Percentiles rank a stretch among this genome's conserved stretches.
phyloP scores from a whole-genome alignment of 768 basidiomycete species.

The Agaricus subrufescens region DNA sequence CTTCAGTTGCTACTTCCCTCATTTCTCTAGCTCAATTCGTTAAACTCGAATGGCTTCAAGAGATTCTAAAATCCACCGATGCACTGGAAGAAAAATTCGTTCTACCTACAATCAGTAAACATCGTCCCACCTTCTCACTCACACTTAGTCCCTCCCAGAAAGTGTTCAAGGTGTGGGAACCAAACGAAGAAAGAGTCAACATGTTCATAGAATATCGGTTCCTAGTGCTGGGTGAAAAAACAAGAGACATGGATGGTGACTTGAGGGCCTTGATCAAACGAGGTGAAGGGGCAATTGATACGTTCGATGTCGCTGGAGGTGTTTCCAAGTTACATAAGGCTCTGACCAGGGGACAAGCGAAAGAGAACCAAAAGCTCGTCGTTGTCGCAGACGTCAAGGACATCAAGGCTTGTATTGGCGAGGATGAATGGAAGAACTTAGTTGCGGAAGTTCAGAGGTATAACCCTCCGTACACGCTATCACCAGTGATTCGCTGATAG shows the following conservation, averaged over 20 bases:
- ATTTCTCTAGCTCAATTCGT: conserved; percentile 56
- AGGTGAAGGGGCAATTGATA: conserved; percentile 60
- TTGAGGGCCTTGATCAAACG: conserved; percentile 50
- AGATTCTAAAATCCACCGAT: conserved; percentile 43
- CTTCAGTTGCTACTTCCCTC: conserved; percentile 52
- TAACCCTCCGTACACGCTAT: conserved; percentile 8
- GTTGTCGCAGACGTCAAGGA: conserved; percentile 47
- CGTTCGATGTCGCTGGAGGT: conserved; percentile 49
- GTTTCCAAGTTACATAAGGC: conserved; percentile 45
- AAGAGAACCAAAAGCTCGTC: conserved; percentile 43
- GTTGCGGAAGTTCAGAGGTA: conserved; percentile 48
- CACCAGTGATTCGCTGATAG: background rate
- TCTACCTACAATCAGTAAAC: conserved; percentile 51
- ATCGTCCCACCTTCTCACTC: conserved; percentile 52
- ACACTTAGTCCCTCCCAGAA: conserved; percentile 44
- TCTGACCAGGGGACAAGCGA: conserved; percentile 47
- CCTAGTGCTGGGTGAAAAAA: conserved; percentile 54
- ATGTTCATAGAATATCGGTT: conserved; percentile 54
- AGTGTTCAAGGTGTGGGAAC: conserved; percentile 57
- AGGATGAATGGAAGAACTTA: conserved; percentile 50
- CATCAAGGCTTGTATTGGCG: conserved; percentile 47
- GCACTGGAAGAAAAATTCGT: conserved; percentile 46
- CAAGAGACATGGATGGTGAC: conserved; percentile 41
- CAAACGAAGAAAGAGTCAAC: conserved; percentile 55
- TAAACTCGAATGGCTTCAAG: conserved; percentile 62